Base-by-base conservation (phyloP, 345 rosid genomes). In the Rhodamnia rubescens region DNA sequence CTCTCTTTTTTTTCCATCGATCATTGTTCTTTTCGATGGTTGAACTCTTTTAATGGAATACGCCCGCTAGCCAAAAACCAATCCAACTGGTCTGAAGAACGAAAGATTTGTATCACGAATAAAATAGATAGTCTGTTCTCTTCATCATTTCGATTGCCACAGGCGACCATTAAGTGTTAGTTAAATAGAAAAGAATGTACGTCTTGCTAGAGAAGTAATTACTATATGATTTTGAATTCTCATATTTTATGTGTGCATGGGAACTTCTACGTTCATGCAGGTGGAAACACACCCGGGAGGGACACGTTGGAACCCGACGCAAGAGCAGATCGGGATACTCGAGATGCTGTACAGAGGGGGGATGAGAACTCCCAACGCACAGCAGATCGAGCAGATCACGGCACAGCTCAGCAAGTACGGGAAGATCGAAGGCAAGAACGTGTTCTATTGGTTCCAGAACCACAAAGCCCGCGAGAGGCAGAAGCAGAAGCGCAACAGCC, bases 391-490 rank as follows among this genome's bases (percentile, higher is more conserved):
- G 82, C 95, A 96, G 86, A 96, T 97, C 91, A 97, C 98, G 1
- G 91, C 86, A 4, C 98, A 95, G 85, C 91, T 97, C 44, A 88
- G 97, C 42, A 92, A 94, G 88, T 94, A 92, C 58, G 99, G 98
- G 21, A 96, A 97, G 93, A 96, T 97, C 56, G 98, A 97, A 92
- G 99, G 99, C 18, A 97, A 97, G 83, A 97, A 97, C 85, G 98
- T 97, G 50, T 97, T 97, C 85, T 97, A 97, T 87, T 97, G 99
- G 99, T 97, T 97, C 88, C 99, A 97, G 74, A 97, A 97, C 91
- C 98, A 94, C 92, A 97, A 97, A 93, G 99, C 99, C 6, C 96
- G 99, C 6, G 99, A 96, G 94, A 93, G 99, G 84, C 99, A 97
- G 85, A 97, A 97, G 89, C 98, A 93, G 89, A 97, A 97, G 89